Percentiles rank a stretch among this genome's conserved stretches.
phyloP scores from a whole-genome alignment of 768 basidiomycete genomes.

The Mycena capillaripes region DNA sequence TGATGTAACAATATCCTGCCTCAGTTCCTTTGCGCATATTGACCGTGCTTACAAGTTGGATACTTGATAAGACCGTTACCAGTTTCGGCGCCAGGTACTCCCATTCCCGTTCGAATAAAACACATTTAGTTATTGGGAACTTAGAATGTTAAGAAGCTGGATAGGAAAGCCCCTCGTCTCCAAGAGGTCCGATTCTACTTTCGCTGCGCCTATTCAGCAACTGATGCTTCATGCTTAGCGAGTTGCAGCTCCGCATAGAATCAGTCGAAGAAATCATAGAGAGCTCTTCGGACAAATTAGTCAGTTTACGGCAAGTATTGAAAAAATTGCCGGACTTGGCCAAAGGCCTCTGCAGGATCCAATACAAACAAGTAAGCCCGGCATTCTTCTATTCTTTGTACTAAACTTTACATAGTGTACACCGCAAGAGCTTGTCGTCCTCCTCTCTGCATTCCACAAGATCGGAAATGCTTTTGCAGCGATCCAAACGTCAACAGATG shows the following conservation, averaged over 20 bases:
- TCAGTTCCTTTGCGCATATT: neutral
- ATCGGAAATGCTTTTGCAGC: slow-evolving; percentile 74
- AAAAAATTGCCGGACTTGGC: slow-evolving; percentile 89
- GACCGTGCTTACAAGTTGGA: slow-evolving; percentile 49
- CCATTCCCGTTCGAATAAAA: too few relatives aligned
- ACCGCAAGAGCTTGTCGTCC: slow-evolving; percentile 82
- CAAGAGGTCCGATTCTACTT: slow-evolving; percentile 60
- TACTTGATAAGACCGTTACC: slow-evolving; percentile 90
- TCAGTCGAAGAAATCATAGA: slow-evolving; percentile 87
- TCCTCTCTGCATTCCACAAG: slow-evolving; percentile 83
- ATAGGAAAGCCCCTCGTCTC: slow-evolving; percentile 88
- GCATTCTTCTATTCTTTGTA: neutral
- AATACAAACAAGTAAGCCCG: slow-evolving; percentile 85
- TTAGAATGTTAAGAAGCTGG: slow-evolving; percentile 84
- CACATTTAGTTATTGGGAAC: too few relatives aligned
- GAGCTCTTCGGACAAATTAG: slow-evolving; percentile 73
- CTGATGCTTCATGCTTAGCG: slow-evolving; percentile 53
- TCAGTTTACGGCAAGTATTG: slow-evolving; percentile 77
- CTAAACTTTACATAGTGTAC: slow-evolving; percentile 68
- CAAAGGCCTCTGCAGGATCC: slow-evolving; percentile 88
- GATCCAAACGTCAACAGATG: slow-evolving; percentile 56
- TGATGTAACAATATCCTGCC: slow-evolving; percentile 66
- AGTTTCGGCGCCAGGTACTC: slow-evolving; percentile 78
- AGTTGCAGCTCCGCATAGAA: slow-evolving; percentile 81
- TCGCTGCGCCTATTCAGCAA: neutral